Base-by-base conservation (phyloP, 2,329 filamentous ascomycete species). In the Dothistroma septosporum region DNA sequence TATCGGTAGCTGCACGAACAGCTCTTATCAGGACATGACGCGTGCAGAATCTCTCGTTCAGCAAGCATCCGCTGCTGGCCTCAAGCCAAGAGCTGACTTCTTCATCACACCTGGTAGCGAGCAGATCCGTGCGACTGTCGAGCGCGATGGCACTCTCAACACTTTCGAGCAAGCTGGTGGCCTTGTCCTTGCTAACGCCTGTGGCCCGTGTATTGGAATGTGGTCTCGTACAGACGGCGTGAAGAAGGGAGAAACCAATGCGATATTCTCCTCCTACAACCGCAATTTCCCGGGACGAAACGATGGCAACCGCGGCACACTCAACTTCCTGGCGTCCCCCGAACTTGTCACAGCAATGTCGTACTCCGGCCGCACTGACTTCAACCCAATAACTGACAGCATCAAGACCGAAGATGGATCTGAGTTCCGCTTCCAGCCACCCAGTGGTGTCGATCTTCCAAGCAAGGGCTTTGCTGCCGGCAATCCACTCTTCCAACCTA, bases 1-100 rank as follows among this genome's bases (percentile, higher is more conserved):
- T 58, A 99, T 99, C 73, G 94, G 94, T 62, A 96, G 92, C 79
- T 99, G 94, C 82, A 99, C 94, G 55, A 99, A 99, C 83, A 96
- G 91, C 76, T 97, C 94, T 1, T 99, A 97, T 76, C 89, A 97
- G 78, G 94, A 99, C 75, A 99, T 99, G 94, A 95, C 92, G 37
- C 88, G 93, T 63, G 91, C 92, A 14, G 93, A 97, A 78, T 87
- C 92, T 72, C 85, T 99, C 59, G 91, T 97, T 61, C 92, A 93
- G 76, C 92, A 97, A 76, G 94, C 94, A 10, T 84, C 87, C 56
- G 86, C 87, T 61, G 94, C 92, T n/a, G 94, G 94, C 16, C 81
- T 99, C 62, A 90, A 91, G 79, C 92, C 94, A 44, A 91, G 88
- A 70, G 86, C 91, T 2, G 89, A 92, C 73, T 97, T 99, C 78